Evolutionary conservation across 1,284 basidiomycete species (phyloP), one percentile per base, ranked within the genome.

Genomic region (Fistulina hepatica): DNA sequence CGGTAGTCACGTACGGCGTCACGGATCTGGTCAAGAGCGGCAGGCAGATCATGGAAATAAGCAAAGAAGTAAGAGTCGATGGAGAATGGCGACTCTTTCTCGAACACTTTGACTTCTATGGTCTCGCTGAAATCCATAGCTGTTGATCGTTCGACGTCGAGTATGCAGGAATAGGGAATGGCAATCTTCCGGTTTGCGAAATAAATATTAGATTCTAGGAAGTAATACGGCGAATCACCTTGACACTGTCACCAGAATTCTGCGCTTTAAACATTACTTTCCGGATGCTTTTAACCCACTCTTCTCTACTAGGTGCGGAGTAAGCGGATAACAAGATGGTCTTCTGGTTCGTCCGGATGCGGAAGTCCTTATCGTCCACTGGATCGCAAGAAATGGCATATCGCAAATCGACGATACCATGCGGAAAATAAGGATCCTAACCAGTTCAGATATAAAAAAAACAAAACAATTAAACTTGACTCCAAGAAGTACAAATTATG

Each of bases 41-140:
- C 65, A 8, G 79, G 65, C 33, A 89, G 67, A 56, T 91, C 76
- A 46, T 79, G 76, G 57, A 95, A 93, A 54, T 93, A 94, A 10
- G 90, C 88, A 55, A 91, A 90, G 60, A 89, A 91, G 58, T 94
- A 95, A 10, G 88, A 91, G 58, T 94, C 90, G 33, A 88, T 59
- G 1, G 83, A 71, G 52, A 75, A 76, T 36, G 78, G 71, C 36
- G 83, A 83, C 40, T 78, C 78, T 45, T 80, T 76, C 57, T 94
- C 91, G 40, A 89, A 66, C 13, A 93, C 86, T 60, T 90, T 91
- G 50, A 95, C 71, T 60, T 94, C 89, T 37, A 97, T 81, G 0
- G 89, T 93, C 56, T 94, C 89, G 45, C 86, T 90, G 55, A 95
- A 94, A 55, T 94, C 91, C 65, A 95, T 79, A 1, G 84, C 85